Conservation (phyloP, 2,329 filamentous ascomycete genomes). For the Grosmannia serpens region DNA sequence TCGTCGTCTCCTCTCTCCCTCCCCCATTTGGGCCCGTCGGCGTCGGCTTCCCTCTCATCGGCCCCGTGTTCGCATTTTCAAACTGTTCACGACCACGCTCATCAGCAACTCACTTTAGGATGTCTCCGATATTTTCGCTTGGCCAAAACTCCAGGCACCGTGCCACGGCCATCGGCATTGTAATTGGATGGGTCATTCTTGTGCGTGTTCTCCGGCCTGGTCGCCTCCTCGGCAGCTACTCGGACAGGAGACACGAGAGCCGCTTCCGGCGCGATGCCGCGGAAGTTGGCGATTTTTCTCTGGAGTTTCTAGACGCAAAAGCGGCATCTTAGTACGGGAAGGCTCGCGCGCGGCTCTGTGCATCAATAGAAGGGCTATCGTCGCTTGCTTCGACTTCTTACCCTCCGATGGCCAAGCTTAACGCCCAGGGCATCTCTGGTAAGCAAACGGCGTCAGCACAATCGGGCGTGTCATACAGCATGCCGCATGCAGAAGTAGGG, state of each 20-base stretch:
- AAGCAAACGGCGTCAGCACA: constrained; percentile 2
- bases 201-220: constrained; percentile 30
- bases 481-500: not conserved
- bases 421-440: constrained; percentile 53
- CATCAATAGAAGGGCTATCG: not conserved
- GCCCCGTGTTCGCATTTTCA: not conserved
- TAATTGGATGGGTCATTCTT: constrained; percentile 5
- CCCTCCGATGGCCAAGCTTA: constrained; percentile 69
- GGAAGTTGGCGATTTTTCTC: constrained; percentile 63
- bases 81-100: not conserved
- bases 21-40: not conserved
- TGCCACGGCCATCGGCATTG: constrained; percentile 31
- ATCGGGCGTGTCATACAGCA: not conserved
- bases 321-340: not conserved
- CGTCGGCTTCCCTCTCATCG: not conserved
- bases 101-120: constrained; percentile 46
- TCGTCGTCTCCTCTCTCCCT: not conserved
- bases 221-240: constrained; percentile 44
- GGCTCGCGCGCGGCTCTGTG: not conserved
- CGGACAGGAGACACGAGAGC: constrained; percentile 38
- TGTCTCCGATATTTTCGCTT: constrained; percentile 72
- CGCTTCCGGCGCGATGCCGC: constrained; percentile 47
- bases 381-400: constrained; percentile 29
- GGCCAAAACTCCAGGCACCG: constrained; percentile 28
- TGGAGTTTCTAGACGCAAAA: constrained; percentile 59